Base-by-base conservation (phyloP, 306 rosid species). In the Arachis hypogaea region DNA sequence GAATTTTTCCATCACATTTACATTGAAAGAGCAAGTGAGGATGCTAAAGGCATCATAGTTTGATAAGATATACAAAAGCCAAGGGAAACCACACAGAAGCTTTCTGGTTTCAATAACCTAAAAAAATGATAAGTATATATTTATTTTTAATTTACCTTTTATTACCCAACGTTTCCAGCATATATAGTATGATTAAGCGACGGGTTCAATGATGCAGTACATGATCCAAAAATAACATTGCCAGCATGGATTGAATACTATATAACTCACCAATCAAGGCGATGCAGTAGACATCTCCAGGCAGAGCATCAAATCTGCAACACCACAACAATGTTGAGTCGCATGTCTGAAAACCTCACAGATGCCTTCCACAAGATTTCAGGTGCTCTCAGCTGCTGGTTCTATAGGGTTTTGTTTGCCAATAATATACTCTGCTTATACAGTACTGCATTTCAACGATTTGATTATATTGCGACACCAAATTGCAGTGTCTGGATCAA, bases 391-490 rank as follows among this genome's bases (percentile, higher is more conserved):
- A 6, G 71, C 61, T 11, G 71, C 65, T 64, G 68, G 59, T 8
- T 49, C 68, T 50, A 6, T 16, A 50, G 58, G 74, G 69, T 40
- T 41, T 45, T 36, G 55, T 11, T 49, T 29, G 46, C 38, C 46
- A 54, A 47, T 59, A 73, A 72, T 40, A 69, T 62, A 36, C 28
- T 54, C 78, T 43, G 59, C 67, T 82, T 75, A 87, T 43, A 43
- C 59, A 75, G 74, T 18, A 43, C 40, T 77, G 47, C 82, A 59
- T 16, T 81, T 81, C 64, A 94, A 77, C 22, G 84, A 72, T 81
- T 89, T 91, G 63, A 94, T 89, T 6, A 80, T 69, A 72, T 80
- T 83, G 62, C 98, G 94, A 74, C 77, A 88, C 98, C 98, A 94
- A 57, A 83, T 77, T 50, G 94, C 93, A 1, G 89, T 74, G 45